Evolutionary conservation across 129 eudicot species (phyloP), one percentile per base, ranked within the genome.

Genomic region (Scalesia atractyloides): DNA sequence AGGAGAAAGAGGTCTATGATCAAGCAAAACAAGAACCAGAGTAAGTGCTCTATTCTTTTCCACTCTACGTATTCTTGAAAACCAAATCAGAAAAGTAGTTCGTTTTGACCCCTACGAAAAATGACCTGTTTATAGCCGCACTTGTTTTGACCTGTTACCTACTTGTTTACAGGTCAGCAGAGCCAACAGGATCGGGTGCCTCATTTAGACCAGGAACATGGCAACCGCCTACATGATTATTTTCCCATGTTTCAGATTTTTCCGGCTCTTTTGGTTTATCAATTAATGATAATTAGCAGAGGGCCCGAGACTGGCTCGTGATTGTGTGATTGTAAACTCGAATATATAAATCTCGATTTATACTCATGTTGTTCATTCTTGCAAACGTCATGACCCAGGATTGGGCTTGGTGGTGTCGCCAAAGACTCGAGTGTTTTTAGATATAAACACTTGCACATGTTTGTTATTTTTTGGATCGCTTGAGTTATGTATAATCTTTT

Each of bases 131-230:
- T 14, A 5, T 18, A 22, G 36, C 3, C 9, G 7, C 0, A 8
- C 8, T 30, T 48, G 58, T 22, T 58, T 26, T 68, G 14, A 46
- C 72, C 44, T 0, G 15, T 39, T 16, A 37, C 8, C 69, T 7
- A 44, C 51, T 75, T 43, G 9, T 72, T 76, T 78, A 59, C 91
- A 94, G 98, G 73, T 84, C 96, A 7, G 54, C 96, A 0, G 98
- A 94, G 77, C 97, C 98, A 44, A 76, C 90, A 17, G 97, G 98
- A 41, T 87, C 97, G n/a, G 98, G 98, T 16, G 69, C 82, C 39
- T 90, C 97, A 7, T 94, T 82, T 77, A 85, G 76, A 64, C 96
- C 98, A 34, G 98, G 98, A 69, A 84, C 96, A 54, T 94, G 98
- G 98, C 98, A 89, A 66, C 98, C 98, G 14, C 98, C 98, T 36